Evolutionary conservation across 2,329 filamentous ascomycete species (phyloP), one percentile per base, ranked within the genome.

Genomic region (Tolypocladium inflatum): DNA sequence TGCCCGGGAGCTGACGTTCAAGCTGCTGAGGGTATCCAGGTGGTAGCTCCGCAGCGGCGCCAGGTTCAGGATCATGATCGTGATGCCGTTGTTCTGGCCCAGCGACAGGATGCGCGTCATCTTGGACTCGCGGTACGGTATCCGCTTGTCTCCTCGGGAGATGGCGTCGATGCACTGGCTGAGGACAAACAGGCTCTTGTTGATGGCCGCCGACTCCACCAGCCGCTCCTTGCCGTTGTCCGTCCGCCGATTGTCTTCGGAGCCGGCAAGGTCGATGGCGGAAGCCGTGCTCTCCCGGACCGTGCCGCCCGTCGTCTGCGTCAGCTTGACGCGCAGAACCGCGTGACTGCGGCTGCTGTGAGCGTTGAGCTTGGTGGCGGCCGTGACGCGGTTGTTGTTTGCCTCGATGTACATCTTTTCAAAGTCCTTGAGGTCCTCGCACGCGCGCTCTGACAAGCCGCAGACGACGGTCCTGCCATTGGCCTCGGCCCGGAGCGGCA

Each of bases 111-210:
- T 97, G 53, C 93, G 84, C 1, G 94, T 97, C 93, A 97, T 97
- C 78, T 97, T 97, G 57, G 89, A 94, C 70, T 97, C 93, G 58
- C 93, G 83, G 71, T 96, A 97, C 0, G 94, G 93, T 67, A 97
- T 93, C 39, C 93, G 84, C 65, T 80, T 83, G 69, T 87, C 84
- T 38, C 84, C 83, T 30, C 83, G 78, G 1, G 88, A 89, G 69
- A 97, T 97, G 58, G 93, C 93, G 70, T 97, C 93, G 56, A 97
- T 93, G 66, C 93, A 97, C 71, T 96, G 91, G 50, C 91, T 93
- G 54, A 97, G 77, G 21, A 97, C 92, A 67, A 97, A 97, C 8
- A 97, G 79, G 62, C 90, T 95, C 76, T 97, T 97, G 80, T 97
- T 97, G 78, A 97, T 97, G 67, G 90, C 93, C 0, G 93, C 91